Conservation (phyloP, 176 grass and related monocot species). For the Eleusine coracana region DNA sequence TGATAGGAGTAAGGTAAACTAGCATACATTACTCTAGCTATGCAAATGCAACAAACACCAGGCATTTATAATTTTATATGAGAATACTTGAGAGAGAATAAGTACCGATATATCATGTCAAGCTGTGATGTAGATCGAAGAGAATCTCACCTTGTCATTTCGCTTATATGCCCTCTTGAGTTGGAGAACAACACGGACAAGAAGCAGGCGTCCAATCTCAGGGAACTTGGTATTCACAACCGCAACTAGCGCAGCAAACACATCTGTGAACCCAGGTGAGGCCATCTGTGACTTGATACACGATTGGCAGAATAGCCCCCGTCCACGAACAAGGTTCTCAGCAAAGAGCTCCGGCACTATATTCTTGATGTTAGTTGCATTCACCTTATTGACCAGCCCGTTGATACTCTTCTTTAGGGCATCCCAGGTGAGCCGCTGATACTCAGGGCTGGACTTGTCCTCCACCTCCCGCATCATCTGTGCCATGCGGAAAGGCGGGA, state of each 20-base stretch:
- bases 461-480: constrained; percentile 95
- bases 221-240: constrained; percentile 96
- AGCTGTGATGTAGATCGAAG: constrained; percentile 2
- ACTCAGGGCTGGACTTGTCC: constrained; percentile 80
- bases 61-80: neutral
- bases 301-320: constrained; percentile 88
- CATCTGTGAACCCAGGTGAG: constrained; percentile 88
- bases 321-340: constrained; percentile 84
- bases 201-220: constrained; percentile 69
- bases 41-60: neutral
- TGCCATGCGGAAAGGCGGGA: constrained; percentile 85
- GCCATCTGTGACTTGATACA: constrained; percentile 97
- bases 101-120: constrained; percentile 1
- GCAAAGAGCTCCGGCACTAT: constrained; percentile 80
- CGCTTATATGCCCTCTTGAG: constrained; percentile 93
- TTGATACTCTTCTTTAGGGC: constrained; percentile 95
- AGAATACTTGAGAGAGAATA: neutral
- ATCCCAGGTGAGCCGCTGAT: constrained; percentile 92
- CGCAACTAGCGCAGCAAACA: constrained; percentile 78
- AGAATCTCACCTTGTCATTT: constrained; percentile 77
- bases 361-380: constrained; percentile 94
- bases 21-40: neutral
- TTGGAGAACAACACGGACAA: constrained; percentile 79
- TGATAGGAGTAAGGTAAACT: neutral
- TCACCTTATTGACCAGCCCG: constrained; percentile 92